Evolutionary conservation across 1,139 yeast species (phyloP).

Genomic region (Diutina sp.): DNA sequence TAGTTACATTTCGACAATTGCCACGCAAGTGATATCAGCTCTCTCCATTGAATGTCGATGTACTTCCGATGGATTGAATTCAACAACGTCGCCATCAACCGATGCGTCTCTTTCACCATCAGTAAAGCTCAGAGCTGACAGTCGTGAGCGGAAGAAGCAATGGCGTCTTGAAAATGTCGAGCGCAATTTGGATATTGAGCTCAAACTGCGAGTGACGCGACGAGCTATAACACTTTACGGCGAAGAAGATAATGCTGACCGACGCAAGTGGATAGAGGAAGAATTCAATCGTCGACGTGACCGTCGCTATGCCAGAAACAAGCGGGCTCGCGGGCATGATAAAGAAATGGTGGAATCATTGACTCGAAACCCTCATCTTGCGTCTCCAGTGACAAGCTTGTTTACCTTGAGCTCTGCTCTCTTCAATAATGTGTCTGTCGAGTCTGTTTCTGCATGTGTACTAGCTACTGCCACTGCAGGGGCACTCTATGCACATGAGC

Average conservation of each 20-base stretch:
- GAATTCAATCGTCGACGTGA: conserved; percentile 59
- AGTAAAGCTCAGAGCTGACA: conserved; percentile 26
- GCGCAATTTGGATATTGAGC: conserved; percentile 77
- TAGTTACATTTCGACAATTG: not conserved
- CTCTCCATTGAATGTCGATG: not conserved
- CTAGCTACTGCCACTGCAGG: not conserved
- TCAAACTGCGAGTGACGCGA: conserved; percentile 63
- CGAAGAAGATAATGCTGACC: conserved; percentile 35
- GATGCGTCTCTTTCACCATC: not conserved
- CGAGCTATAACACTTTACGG: conserved; percentile 66
- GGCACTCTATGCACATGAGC: not conserved
- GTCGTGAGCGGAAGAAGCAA: conserved; percentile 74
- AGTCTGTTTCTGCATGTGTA: not conserved
- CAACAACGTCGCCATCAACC: not conserved
- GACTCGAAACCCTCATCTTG: not conserved
- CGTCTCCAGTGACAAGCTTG: not conserved
- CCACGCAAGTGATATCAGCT: not conserved
- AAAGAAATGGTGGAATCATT: not conserved
- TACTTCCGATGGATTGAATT: not conserved
- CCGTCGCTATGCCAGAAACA: conserved; percentile 22
- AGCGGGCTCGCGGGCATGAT: not conserved
- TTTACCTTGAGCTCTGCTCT: not conserved
- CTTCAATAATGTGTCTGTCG: not conserved
- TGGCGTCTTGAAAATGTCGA: conserved; percentile 83
- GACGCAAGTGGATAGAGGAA: conserved; percentile 59